phyloP scores from a whole-genome alignment of 2,329 filamentous ascomycete genomes.

The Dactylonectria estremocensis region DNA sequence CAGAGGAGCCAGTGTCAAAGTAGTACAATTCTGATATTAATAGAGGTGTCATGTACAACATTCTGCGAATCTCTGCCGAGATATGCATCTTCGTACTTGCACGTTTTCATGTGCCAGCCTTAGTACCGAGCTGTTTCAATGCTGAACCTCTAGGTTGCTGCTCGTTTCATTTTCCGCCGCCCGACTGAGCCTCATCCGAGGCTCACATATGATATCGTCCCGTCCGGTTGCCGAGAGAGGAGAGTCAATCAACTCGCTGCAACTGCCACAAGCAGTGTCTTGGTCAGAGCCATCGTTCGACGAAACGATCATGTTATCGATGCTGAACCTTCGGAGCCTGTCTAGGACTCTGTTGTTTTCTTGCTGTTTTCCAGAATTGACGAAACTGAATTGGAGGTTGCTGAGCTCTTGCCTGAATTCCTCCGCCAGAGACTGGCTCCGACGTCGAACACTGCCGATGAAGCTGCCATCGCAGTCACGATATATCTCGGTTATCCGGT shows the following conservation, averaged over 20 bases:
- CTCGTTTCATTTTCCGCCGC: conserved; percentile 15
- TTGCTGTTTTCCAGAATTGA: conserved; percentile 22
- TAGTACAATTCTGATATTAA: conserved; percentile 49
- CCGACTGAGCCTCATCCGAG: conserved; percentile 36
- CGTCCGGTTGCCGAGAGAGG: conserved; percentile 42
- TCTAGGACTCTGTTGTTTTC: conserved; percentile 11
- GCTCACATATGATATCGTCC: conserved; percentile 36
- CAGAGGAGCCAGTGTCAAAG: conserved; percentile 46
- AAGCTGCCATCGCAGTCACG: conserved; percentile 41
- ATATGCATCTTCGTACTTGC: not conserved
- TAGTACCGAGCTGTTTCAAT: conserved; percentile 23
- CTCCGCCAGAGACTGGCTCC: conserved; percentile 45
- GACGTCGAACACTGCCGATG: conserved; percentile 45
- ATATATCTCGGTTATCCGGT: conserved; percentile 26
- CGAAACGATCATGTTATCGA: conserved; percentile 38
- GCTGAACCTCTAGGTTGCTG: conserved; percentile 38
- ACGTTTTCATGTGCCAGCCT: conserved; percentile 5
- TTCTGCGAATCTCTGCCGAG: conserved; percentile 14
- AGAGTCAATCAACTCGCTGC: conserved; percentile 38
- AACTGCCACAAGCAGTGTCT: conserved; percentile 37
- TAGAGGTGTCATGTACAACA: conserved; percentile 56
- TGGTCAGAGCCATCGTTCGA: conserved; percentile 35
- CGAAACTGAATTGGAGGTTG: conserved; percentile 41
- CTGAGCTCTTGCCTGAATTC: conserved; percentile 45
- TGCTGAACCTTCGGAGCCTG: conserved; percentile 31